phyloP scores from a whole-genome alignment of 129 eudicot species.

The Cynara cardunculus region DNA sequence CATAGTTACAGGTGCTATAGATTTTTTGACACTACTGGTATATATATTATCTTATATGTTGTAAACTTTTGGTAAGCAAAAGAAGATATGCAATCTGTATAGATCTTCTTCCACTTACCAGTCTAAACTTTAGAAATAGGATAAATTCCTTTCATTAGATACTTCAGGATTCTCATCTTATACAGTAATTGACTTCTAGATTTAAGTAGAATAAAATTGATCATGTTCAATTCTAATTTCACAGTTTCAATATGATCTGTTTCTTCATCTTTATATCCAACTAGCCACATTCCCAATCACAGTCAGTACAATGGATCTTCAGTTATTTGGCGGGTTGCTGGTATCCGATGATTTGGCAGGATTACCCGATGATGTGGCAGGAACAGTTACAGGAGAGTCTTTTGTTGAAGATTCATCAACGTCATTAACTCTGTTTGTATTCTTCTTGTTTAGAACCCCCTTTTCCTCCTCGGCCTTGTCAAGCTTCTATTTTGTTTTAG shows the following conservation, averaged over 20 bases:
- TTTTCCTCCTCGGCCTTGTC: conserved; percentile 53
- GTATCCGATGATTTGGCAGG: conserved; percentile 17
- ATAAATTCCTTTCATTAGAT: neutral
- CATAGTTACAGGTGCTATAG: conserved; percentile 8
- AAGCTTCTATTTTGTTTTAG: conserved; percentile 55
- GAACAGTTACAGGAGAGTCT: conserved; percentile 15
- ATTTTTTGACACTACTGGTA: conserved; percentile 12
- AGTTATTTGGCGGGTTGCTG: conserved; percentile 14
- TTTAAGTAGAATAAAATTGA: neutral
- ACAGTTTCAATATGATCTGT: neutral
- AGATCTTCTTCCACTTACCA: neutral
- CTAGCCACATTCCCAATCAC: neutral
- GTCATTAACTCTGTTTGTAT: conserved; percentile 13
- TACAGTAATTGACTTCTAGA: neutral
- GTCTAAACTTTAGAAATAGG: neutral
- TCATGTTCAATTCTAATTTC: conserved; percentile 8
- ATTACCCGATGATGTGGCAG: conserved; percentile 17
- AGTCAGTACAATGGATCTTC: conserved; percentile 7
- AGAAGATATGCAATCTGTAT: conserved; percentile 26
- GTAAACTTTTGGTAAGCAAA: conserved; percentile 14
- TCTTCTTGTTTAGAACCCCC: conserved; percentile 28
- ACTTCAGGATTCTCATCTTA: neutral
- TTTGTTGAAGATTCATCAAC: conserved; percentile 36
- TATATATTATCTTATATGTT: conserved; percentile 17
- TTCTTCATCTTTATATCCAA: neutral